Evolutionary conservation across 2,329 filamentous ascomycete genomes (phyloP).

Genomic region (Colletotrichum acutatum): DNA sequence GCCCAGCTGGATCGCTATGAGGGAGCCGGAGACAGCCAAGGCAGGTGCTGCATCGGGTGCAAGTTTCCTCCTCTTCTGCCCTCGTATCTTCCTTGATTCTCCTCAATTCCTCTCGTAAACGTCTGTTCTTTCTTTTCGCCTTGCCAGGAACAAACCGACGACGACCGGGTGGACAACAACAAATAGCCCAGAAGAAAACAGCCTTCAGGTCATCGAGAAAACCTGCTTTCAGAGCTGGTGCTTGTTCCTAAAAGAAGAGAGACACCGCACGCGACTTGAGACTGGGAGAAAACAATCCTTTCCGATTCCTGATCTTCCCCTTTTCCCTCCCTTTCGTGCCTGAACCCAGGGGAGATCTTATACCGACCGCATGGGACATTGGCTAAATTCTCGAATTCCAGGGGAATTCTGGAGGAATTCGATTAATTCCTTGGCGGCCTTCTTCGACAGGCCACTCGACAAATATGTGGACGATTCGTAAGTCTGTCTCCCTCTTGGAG

Average conservation of each 20-base stretch:
- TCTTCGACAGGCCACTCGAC: neutral
- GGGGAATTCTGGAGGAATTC: neutral
- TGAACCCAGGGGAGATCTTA: neutral
- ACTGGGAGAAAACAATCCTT: neutral
- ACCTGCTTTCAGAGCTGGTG: neutral
- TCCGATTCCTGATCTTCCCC: neutral
- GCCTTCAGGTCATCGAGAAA: neutral
- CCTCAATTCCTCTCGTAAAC: neutral
- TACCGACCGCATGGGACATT: neutral
- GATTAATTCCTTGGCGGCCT: neutral
- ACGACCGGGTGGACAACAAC: too few species aligned
- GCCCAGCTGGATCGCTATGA: conserved; percentile 23
- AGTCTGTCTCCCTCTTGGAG: neutral
- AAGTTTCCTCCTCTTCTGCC: neutral
- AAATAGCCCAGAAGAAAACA: neutral
- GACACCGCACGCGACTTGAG: neutral
- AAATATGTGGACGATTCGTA: neutral
- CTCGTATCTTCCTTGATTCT: neutral
- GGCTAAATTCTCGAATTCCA: neutral
- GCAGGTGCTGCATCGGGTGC: conserved; percentile 20
- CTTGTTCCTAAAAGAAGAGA: neutral
- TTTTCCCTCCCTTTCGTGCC: neutral
- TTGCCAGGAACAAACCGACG: neutral
- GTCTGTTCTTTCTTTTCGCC: too few species aligned
- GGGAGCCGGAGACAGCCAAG: neutral